Evolutionary conservation across 2,329 filamentous ascomycete species (phyloP).

Genomic region (Coleophoma eucalyptorum): DNA sequence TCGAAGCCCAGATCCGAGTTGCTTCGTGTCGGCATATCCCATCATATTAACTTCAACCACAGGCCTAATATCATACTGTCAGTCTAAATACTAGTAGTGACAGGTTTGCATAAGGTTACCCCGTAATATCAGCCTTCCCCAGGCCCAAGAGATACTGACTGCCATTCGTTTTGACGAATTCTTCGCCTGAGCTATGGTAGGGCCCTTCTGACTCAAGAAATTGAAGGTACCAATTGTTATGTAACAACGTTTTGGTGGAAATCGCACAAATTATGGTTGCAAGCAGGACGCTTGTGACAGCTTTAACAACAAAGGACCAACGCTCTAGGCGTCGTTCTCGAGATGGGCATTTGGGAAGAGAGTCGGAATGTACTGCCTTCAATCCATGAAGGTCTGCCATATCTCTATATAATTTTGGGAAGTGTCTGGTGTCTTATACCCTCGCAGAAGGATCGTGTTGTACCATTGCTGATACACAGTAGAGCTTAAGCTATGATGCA

Average conservation of each 20-base stretch:
- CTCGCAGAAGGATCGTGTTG: conserved; percentile 12
- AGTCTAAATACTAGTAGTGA: background rate
- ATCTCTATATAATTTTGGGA: too few relatives aligned
- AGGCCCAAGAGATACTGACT: conserved; percentile 59
- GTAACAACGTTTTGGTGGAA: background rate
- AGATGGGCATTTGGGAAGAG: conserved; percentile 2
- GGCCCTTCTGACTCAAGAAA: conserved; percentile 1
- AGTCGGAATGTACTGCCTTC: conserved; percentile 20
- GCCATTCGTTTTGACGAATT: conserved; percentile 9
- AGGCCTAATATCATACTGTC: conserved; percentile 44
- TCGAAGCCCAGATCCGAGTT: conserved; percentile 78
- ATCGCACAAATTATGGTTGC: too few relatives aligned
- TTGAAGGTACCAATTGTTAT: background rate
- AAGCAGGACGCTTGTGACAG: too few relatives aligned
- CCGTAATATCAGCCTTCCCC: conserved; percentile 70
- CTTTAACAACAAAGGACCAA: background rate
- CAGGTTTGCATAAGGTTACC: conserved; percentile 34
- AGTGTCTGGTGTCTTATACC: background rate
- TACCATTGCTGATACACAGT: background rate
- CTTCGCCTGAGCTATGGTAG: background rate
- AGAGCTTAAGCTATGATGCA: too few relatives aligned
- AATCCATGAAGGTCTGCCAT: conserved; percentile 8
- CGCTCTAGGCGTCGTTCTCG: conserved; percentile 2
- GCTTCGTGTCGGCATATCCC: conserved; percentile 84
- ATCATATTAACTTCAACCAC: conserved; percentile 90